Base-by-base conservation (phyloP, 73 alveolate species). In the Blepharisma japonicum region DNA sequence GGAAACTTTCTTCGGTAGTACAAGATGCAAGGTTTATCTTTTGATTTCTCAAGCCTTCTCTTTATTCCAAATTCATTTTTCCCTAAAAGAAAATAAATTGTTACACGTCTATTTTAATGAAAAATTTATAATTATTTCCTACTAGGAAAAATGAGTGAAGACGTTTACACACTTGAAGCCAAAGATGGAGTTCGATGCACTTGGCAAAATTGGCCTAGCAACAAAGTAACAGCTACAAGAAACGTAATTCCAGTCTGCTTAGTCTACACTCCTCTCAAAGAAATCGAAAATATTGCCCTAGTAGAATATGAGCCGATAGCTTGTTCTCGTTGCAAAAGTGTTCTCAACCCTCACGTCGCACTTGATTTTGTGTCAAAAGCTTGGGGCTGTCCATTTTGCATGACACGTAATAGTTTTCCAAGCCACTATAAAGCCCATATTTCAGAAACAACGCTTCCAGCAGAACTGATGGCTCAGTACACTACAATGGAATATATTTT, bases 331-430 rank as follows among this genome's bases (percentile, higher is more conserved):
- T 96, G 99, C 72, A 86, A 88, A 86, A 85, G 97, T 32, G 89
- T 96, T 45, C 79, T 96, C 56, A 96, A 96, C 76, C 99, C 99
- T 14, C 86, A 89, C 56, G 89, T 93, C 82, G 77, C 89, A 55
- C 85, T 96, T 45, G 99, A 96, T 80, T 96, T 94, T 77, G 86
- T 96, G 71, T 88, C 90, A 79, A 96, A 96, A 86, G 61, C 86
- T 39, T 96, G 99, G 98, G 72, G 83, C 6, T 96, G 99, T 77
- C 98, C 98, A 4, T 92, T 94, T 81, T 96, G 99, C 79, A 51
- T 83, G 21, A 77, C 93, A 25, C 89, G 95, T 70, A 96, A 96
- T 80, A 78, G 78, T 74, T 96, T 96, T 92, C 99, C 99, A 7
- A 79, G 84, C 46, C 94, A 86, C 71, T 96, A 96, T 89, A 96